A percentile compares a stretch with the other conserved stretches of the same genome.
These are phyloP conservation scores for Xerocomus spinulosus DNA, from an alignment of 768 basidiomycete genomes.

Conservation along the genomic window DNA sequence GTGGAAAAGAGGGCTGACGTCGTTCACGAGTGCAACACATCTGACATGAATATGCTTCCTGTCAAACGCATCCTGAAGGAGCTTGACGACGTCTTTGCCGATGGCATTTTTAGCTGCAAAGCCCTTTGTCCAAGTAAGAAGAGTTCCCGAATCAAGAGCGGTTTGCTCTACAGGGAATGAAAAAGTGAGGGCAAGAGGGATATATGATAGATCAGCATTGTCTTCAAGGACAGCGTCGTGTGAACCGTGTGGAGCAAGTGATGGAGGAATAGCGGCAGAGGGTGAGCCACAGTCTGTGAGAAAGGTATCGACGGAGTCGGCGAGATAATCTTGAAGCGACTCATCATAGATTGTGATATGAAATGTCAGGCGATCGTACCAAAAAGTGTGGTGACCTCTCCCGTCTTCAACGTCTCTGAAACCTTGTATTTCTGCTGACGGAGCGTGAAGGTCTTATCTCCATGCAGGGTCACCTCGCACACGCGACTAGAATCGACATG, in stretches of 20 bases:
- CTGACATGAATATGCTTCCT: conserved; percentile 88
- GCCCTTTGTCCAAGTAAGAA: conserved; percentile 95
- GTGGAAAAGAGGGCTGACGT: conserved; percentile 56
- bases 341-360: conserved; percentile 7
- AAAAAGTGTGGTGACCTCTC: conserved; percentile 83
- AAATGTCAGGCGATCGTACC: conserved; percentile 42
- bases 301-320: conserved; percentile 94
- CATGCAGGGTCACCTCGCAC: conserved; percentile 89
- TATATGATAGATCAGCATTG: conserved; percentile 36
- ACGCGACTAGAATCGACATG: conserved; percentile 62
- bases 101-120: conserved; percentile 89
- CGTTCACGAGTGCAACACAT: conserved; percentile 91
- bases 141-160: conserved; percentile 82
- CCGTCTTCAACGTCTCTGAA: conserved; percentile 88
- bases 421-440: conserved; percentile 97
- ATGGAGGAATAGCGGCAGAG: conserved; percentile 22
- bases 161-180: conserved; percentile 98
- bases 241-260: conserved; percentile 16
- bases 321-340: conserved; percentile 78
- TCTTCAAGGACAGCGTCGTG: conserved; percentile 11
- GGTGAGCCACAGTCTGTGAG: conserved; percentile 52
- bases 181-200: conserved; percentile 89
- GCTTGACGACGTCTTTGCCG: conserved; percentile 82
- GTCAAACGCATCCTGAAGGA: conserved; percentile 90
- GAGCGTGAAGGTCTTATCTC: conserved; percentile 83